A percentile compares a stretch with the other conserved stretches of the same genome.
phyloP scores from a whole-genome alignment of 1,139 yeast species.

The Blastobotrys raffinosifermentans region DNA sequence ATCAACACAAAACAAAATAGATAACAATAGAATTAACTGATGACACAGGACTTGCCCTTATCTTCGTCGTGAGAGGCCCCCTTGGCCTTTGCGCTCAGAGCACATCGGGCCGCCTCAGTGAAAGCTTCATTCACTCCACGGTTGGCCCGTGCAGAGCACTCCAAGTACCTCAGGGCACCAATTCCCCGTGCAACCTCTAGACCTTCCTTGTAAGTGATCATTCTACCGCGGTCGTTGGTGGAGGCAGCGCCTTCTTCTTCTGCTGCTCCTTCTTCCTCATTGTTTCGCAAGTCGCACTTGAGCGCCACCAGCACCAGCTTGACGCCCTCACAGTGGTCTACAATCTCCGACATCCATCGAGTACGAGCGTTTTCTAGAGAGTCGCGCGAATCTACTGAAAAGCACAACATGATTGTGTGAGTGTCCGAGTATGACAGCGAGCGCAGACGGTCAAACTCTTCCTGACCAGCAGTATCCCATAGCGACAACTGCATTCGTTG shows the following conservation, averaged over 20 bases:
- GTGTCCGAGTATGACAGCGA: slow-evolving; percentile 90
- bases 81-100: slow-evolving; percentile 81
- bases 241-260: slow-evolving; percentile 10
- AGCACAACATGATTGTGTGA: slow-evolving; percentile 94
- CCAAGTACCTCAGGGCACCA: slow-evolving; percentile 81
- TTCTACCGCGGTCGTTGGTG: slow-evolving; percentile 35
- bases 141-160: slow-evolving; percentile 90
- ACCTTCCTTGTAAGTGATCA: slow-evolving; percentile 74
- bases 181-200: slow-evolving; percentile 63
- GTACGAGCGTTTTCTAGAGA: slow-evolving; percentile 90
- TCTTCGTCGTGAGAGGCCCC: slow-evolving; percentile 55
- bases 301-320: slow-evolving; percentile 88
- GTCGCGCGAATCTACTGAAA: slow-evolving; percentile 89
- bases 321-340: slow-evolving; percentile 96
- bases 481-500: slow-evolving; percentile 86
- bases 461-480: slow-evolving; percentile 99
- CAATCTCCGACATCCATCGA: slow-evolving; percentile 95
- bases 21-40: slow-evolving; percentile 12
- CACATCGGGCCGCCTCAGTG: slow-evolving; percentile 95
- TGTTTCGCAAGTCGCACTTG: slow-evolving; percentile 82
- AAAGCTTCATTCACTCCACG: slow-evolving; percentile 96
- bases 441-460: slow-evolving; percentile 89
- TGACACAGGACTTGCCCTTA: slow-evolving; percentile 20
- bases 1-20: not conserved
- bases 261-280: slow-evolving; percentile 36